These are phyloP conservation scores for Westerdykella sp. DNA, from an alignment of 2,329 filamentous ascomycete genomes.

Conservation along the genomic window DNA sequence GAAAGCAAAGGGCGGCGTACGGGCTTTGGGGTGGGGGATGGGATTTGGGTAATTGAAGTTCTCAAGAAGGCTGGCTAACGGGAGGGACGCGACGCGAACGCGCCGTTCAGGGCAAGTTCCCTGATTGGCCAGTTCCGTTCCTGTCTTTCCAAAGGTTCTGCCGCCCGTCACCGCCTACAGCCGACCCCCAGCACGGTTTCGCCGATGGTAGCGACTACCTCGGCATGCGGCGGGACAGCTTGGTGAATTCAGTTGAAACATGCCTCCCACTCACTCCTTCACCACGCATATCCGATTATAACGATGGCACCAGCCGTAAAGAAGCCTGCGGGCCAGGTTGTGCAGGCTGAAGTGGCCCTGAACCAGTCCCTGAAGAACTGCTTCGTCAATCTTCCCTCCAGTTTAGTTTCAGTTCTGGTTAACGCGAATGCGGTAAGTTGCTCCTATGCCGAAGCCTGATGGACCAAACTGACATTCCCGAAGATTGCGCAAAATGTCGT, in stretches of 20 bases:
- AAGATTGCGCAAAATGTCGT: slow-evolving; percentile 93
- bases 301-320: slow-evolving; percentile 33
- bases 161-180: slow-evolving; percentile 18
- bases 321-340: slow-evolving; percentile 46
- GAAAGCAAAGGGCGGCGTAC: slow-evolving; percentile 6
- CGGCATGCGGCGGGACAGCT: slow-evolving; percentile 17
- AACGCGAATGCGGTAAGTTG: slow-evolving; percentile 78
- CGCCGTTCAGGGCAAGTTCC: slow-evolving; percentile 10
- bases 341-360: slow-evolving; percentile 75
- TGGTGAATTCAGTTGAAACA: slow-evolving; percentile 5
- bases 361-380: slow-evolving; percentile 82
- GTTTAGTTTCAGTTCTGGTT: slow-evolving; percentile 75
- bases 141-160: slow-evolving; percentile 8
- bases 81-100: slow-evolving; percentile 8
- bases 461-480: slow-evolving; percentile 40
- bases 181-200: not conserved
- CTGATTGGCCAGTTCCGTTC: not conserved
- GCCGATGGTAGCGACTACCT: slow-evolving; percentile 19
- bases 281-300: slow-evolving; percentile 5
- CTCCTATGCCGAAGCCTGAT: slow-evolving; percentile 1
- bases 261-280: slow-evolving; percentile 2
- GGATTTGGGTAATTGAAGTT: slow-evolving; percentile 1
- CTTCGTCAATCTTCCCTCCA: slow-evolving; percentile 82
- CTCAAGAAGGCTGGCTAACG: slow-evolving; percentile 9
- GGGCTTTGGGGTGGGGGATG: slow-evolving; percentile 10